Conservation (phyloP, 164 flowering plant species). For the Aristolochia fimbriata region DNA sequence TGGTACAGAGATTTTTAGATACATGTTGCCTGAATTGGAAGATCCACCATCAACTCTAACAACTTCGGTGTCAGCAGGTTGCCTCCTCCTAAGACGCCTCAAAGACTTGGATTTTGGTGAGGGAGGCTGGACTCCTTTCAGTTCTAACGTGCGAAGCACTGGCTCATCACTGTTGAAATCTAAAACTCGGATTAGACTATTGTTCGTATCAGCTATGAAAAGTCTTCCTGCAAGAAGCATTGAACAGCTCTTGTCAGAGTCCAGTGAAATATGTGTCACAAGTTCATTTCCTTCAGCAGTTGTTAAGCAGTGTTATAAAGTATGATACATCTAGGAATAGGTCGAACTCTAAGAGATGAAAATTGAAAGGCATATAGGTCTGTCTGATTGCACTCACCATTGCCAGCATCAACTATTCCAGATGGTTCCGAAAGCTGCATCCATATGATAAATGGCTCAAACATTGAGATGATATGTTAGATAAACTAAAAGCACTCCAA, state of each 20-base stretch:
- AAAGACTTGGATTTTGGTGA: constrained; percentile 49
- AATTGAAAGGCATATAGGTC: not conserved
- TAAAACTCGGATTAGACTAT: constrained; percentile 62
- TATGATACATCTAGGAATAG: not conserved
- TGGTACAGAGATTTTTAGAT: constrained; percentile 57
- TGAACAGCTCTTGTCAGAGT: not conserved
- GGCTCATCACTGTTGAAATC: constrained; percentile 47
- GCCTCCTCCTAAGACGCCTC: constrained; percentile 70
- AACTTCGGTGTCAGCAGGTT: constrained; percentile 42
- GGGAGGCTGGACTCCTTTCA: constrained; percentile 87
- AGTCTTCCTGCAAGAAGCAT: constrained; percentile 48
- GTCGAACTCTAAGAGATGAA: not conserved
- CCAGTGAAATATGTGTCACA: not conserved
- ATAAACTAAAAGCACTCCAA: too few relatives aligned
- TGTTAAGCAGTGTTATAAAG: not conserved
- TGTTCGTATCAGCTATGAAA: constrained; percentile 84
- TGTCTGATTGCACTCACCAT: constrained; percentile 32
- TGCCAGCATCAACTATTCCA: constrained; percentile 59
- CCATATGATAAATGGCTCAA: too few relatives aligned
- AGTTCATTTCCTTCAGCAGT: not conserved
- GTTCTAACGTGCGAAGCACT: constrained; percentile 59
- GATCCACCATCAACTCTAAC: constrained; percentile 45
- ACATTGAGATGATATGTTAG: too few relatives aligned
- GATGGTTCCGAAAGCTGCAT: constrained; percentile 92
- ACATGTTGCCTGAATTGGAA: constrained; percentile 56